Conservation (phyloP, 1,139 yeast genomes). For the Pichia sp. region DNA sequence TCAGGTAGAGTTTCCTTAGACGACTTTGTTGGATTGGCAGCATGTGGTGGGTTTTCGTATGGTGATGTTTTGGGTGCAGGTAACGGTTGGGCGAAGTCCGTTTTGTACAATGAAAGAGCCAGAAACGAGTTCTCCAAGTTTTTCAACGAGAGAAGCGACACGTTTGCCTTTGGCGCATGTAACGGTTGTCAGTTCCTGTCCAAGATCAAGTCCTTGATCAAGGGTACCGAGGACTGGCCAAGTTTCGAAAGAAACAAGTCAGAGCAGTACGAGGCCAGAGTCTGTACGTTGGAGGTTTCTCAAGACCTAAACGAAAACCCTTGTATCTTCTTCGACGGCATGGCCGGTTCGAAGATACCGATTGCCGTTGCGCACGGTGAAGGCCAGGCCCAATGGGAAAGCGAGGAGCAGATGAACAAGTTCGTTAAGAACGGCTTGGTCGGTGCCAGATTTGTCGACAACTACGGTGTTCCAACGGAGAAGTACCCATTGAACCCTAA, state of each 20-base stretch:
- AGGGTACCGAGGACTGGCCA: constrained; percentile 97
- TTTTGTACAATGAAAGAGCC: constrained; percentile 76
- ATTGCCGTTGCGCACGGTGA: constrained; percentile 99
- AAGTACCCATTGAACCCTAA: constrained; percentile 93
- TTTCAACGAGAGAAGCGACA: constrained; percentile 81
- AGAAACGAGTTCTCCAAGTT: constrained; percentile 72
- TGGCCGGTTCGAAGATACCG: constrained; percentile 90
- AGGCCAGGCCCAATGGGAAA: constrained; percentile 77
- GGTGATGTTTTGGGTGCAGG: constrained; percentile 99
- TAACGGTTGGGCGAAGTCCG: constrained; percentile 98
- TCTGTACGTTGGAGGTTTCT: constrained; percentile 77
- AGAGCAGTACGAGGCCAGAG: constrained; percentile 97
- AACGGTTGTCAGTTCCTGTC: constrained; percentile 97
- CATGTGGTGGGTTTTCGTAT: constrained; percentile 98
- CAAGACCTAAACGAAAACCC: constrained; percentile 46
- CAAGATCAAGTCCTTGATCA: constrained; percentile 80
- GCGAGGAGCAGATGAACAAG: constrained; percentile 40
- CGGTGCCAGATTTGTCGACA: constrained; percentile 79
- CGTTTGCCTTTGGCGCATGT: constrained; percentile 99
- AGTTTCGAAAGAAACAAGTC: constrained; percentile 85
- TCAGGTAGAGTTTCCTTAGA: constrained; percentile 68
- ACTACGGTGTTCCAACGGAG: constrained; percentile 79
- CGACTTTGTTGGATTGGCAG: constrained; percentile 89
- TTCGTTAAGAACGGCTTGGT: constrained; percentile 50
- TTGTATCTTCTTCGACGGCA: constrained; percentile 76